These are phyloP conservation scores for Priceomyces carsonii DNA, from an alignment of 805 yeast species.

Conservation along the genomic window DNA sequence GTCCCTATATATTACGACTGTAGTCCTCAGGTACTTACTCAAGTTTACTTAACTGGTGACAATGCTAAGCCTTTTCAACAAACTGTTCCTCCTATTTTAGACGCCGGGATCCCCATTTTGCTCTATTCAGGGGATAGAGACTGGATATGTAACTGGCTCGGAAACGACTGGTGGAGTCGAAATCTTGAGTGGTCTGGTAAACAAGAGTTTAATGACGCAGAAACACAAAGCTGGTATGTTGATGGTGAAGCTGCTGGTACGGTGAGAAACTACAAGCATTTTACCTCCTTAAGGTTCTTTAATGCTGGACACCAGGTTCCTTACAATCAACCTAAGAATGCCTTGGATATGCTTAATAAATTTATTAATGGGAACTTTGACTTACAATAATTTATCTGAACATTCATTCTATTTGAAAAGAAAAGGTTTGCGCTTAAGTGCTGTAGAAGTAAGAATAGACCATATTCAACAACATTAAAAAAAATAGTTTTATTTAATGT, in stretches of 20 bases:
- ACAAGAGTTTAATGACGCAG: slow-evolving; percentile 44
- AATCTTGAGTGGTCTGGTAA: slow-evolving; percentile 64
- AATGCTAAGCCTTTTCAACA: slow-evolving; percentile 79
- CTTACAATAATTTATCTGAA: no score
- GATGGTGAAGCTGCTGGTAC: slow-evolving; percentile 57
- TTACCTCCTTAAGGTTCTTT: slow-evolving; percentile 80
- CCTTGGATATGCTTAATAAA: slow-evolving; percentile 80
- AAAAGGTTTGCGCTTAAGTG: no score
- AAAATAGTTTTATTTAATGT: no score
- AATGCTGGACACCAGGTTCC: slow-evolving; percentile 98
- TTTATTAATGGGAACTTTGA: slow-evolving; percentile 74
- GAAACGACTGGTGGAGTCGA: slow-evolving; percentile 82
- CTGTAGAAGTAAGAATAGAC: no score
- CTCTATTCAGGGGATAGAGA: slow-evolving; percentile 95
- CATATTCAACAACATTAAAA: no score
- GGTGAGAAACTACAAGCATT: slow-evolving; percentile 67
- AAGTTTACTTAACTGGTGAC: slow-evolving; percentile 86
- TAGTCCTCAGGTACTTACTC: slow-evolving; percentile 73
- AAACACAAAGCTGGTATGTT: slow-evolving; percentile 44
- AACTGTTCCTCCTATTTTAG: slow-evolving; percentile 63
- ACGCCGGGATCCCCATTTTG: slow-evolving; percentile 72
- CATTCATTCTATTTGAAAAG: no score
- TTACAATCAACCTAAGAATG: slow-evolving; percentile 75
- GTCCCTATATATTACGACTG: slow-evolving; percentile 78
- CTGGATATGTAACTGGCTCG: slow-evolving; percentile 91